Percentiles rank a stretch among this genome's conserved stretches.
phyloP scores from a whole-genome alignment of 129 eudicot species.

The Helianthus annuus region DNA sequence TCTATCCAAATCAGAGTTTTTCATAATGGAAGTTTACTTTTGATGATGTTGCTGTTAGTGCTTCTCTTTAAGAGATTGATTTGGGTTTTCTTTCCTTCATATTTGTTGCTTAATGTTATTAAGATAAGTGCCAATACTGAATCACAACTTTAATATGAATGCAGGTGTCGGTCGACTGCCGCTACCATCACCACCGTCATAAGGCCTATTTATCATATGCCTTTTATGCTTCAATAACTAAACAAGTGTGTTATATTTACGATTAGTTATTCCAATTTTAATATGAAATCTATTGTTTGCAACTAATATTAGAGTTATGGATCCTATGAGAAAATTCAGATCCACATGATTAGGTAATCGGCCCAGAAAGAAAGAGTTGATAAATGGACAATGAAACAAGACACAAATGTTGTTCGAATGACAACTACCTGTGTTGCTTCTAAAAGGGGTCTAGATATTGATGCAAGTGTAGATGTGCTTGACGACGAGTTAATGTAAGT shows the following conservation, averaged over 20 bases:
- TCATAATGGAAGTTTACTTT: too few species aligned
- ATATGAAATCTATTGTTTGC: slow-evolving; percentile 34
- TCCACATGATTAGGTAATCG: slow-evolving; percentile 84
- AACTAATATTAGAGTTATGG: slow-evolving; percentile 83
- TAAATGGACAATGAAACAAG: slow-evolving; percentile 98
- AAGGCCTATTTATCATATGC: slow-evolving; percentile 22
- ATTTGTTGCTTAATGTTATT: too few species aligned
- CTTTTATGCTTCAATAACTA: slow-evolving; percentile 15
- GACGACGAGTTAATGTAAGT: slow-evolving; percentile 84
- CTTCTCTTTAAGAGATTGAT: too few species aligned
- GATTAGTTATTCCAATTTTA: neutral
- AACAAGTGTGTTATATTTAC: slow-evolving; percentile 5
- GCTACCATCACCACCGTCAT: too few species aligned
- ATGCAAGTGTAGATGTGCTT: slow-evolving; percentile 82
- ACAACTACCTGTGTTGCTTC: slow-evolving; percentile 84
- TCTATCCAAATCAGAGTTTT: too few species aligned
- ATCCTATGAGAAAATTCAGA: slow-evolving; percentile 85
- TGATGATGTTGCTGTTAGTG: too few species aligned
- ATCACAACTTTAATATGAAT: too few species aligned
- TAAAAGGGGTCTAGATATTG: slow-evolving; percentile 93
- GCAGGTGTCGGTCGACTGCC: too few species aligned
- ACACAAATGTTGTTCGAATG: slow-evolving; percentile 68
- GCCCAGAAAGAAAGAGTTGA: slow-evolving; percentile 99
- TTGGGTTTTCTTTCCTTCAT: too few species aligned
- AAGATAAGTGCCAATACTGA: too few species aligned